Conservation (phyloP, 768 basidiomycete genomes). For the Russula vinacea region DNA sequence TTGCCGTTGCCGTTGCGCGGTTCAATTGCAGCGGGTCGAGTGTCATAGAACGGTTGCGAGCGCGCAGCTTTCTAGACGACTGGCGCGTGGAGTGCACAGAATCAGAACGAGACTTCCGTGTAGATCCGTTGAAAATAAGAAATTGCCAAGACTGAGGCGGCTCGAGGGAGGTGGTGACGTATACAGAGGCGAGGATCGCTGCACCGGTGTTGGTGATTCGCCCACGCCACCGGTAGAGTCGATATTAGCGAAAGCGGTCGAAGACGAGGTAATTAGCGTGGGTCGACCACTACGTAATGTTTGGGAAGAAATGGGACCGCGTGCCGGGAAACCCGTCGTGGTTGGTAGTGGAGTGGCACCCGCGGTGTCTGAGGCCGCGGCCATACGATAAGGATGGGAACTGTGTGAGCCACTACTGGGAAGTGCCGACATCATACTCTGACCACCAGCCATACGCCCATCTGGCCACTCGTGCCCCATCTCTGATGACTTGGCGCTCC, state of each 20-base stretch:
- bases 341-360: background rate
- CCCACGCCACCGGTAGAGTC: constrained; percentile 60
- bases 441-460: constrained; percentile 8
- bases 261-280: constrained; percentile 32
- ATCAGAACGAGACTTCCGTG: constrained; percentile 19
- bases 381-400: constrained; percentile 24
- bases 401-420: constrained; percentile 27
- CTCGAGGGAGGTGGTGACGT: constrained; percentile 33
- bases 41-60: constrained; percentile 4
- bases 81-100: background rate
- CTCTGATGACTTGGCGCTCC: constrained; percentile 9
- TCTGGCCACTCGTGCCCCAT: constrained; percentile 3
- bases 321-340: background rate
- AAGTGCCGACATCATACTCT: constrained; percentile 31
- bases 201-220: constrained; percentile 50
- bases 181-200: constrained; percentile 35
- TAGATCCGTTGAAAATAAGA: constrained; percentile 44
- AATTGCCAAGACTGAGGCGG: constrained; percentile 51
- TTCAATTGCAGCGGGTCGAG: constrained; percentile 30
- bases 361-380: background rate
- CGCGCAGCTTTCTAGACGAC: constrained; percentile 3
- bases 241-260: constrained; percentile 45
- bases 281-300: constrained; percentile 36
- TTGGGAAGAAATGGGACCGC: constrained; percentile 30
- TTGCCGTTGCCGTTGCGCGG: constrained; percentile 19